Evolutionary conservation across 2,329 filamentous ascomycete genomes (phyloP).

Genomic region (Ophiostoma ulmi): DNA sequence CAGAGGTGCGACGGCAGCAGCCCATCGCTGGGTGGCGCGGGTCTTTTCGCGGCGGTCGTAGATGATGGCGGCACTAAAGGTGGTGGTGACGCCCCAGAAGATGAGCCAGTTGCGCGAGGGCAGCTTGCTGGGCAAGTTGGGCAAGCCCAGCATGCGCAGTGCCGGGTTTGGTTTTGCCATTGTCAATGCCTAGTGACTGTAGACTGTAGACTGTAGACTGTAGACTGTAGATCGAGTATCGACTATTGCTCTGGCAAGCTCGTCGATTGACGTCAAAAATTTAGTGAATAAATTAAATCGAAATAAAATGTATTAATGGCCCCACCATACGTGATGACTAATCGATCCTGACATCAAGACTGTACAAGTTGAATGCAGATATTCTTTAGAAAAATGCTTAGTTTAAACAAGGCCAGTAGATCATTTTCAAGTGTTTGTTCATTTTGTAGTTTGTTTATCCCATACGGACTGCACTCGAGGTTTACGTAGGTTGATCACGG

Average conservation of each 20-base stretch:
- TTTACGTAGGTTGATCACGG: no score
- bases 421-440: no score
- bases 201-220: not conserved
- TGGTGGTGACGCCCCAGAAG: slow-evolving; percentile 74
- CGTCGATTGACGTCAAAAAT: slow-evolving; percentile 6
- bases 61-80: slow-evolving; percentile 73
- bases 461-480: no score
- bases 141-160: slow-evolving; percentile 76
- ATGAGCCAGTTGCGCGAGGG: slow-evolving; percentile 98
- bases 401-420: no score
- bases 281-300: not conserved
- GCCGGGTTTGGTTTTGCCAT: slow-evolving; percentile 54
- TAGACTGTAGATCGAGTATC: not conserved
- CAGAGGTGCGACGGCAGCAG: slow-evolving; percentile 75
- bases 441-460: no score
- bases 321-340: not conserved
- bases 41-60: slow-evolving; percentile 93
- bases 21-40: slow-evolving; percentile 80
- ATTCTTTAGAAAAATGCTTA: no score
- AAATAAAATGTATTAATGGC: not conserved
- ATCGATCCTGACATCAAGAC: not conserved
- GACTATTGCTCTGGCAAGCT: not conserved
- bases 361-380: no score
- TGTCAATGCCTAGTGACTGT: not conserved
- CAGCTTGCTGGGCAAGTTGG: slow-evolving; percentile 73